phyloP scores from a whole-genome alignment of 108 stramenopile genomes.

The Nannochloropsis salina region DNA sequence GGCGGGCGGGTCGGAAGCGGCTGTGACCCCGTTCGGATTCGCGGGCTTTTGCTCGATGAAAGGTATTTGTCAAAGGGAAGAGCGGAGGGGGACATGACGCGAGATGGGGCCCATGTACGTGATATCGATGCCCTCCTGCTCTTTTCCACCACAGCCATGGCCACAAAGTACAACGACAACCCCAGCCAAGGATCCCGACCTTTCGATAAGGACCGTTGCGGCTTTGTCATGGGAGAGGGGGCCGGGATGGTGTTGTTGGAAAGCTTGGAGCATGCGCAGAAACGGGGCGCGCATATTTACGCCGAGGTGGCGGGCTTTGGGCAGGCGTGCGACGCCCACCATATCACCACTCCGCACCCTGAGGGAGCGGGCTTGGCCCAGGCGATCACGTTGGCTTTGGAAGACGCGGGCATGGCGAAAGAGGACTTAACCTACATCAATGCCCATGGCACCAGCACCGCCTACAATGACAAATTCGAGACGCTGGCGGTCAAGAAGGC shows the following conservation, averaged over 20 bases:
- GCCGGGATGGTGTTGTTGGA: constrained; percentile 84
- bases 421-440: constrained; percentile 80
- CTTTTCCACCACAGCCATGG: constrained; percentile 64
- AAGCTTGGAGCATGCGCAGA: constrained; percentile 69
- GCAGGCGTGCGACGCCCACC: constrained; percentile 82
- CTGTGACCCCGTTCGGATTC: constrained; percentile 74
- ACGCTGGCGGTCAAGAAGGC: constrained; percentile 35
- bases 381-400: constrained; percentile 81
- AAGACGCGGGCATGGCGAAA: constrained; percentile 68
- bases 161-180: constrained; percentile 71
- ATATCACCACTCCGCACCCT: constrained; percentile 87
- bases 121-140: neutral
- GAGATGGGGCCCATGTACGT: neutral
- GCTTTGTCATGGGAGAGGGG: constrained; percentile 96
- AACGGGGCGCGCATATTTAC: constrained; percentile 80
- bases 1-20: constrained; percentile 84
- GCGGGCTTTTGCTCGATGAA: constrained; percentile 90
- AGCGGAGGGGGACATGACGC: neutral
- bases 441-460: constrained; percentile 93
- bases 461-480: constrained; percentile 93
- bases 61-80: constrained; percentile 15
- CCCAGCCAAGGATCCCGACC: constrained; percentile 73
- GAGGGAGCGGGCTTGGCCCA: constrained; percentile 76
- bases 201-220: constrained; percentile 79
- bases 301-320: constrained; percentile 79